Conservation (phyloP, 495 filamentous ascomycete genomes). For the Aspergillus diversus region DNA sequence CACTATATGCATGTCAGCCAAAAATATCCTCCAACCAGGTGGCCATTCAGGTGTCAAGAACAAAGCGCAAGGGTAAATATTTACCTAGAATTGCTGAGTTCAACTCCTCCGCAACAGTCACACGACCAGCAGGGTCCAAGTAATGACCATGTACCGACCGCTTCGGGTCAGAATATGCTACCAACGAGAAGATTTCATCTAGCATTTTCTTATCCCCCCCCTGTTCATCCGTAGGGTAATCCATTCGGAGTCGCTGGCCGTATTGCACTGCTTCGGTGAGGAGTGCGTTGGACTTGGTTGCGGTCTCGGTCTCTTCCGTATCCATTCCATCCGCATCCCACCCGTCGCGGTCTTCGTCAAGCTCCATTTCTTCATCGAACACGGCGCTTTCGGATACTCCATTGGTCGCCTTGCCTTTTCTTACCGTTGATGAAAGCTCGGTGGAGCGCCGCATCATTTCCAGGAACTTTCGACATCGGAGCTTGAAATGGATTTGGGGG, state of each 20-base stretch:
- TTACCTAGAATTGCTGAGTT: constrained; percentile 92
- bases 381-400: constrained; percentile 49
- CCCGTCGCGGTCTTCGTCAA: constrained; percentile 67
- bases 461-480: constrained; percentile 89
- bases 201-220: constrained; percentile 74
- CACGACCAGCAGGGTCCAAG: constrained; percentile 73
- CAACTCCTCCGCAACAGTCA: constrained; percentile 87
- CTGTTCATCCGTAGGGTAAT: constrained; percentile 70
- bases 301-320: constrained; percentile 47
- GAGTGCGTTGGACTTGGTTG: constrained; percentile 55
- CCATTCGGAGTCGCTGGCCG: constrained; percentile 73
- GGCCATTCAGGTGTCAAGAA: constrained; percentile 16
- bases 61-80: constrained; percentile 29
- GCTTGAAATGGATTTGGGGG: constrained; percentile 85
- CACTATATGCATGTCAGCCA: constrained; percentile 54
- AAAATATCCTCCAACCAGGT: not conserved
- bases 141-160: constrained; percentile 75
- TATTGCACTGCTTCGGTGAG: constrained; percentile 75
- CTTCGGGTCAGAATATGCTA: constrained; percentile 83
- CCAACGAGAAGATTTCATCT: constrained; percentile 83
- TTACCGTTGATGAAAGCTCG: constrained; percentile 57
- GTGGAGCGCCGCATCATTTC: constrained; percentile 90
- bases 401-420: constrained; percentile 40
- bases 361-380: constrained; percentile 76
- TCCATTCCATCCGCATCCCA: constrained; percentile 59